Evolutionary conservation across 371 early-diverging fungal genomes (phyloP).

Genomic region (Mucor mucedo): DNA sequence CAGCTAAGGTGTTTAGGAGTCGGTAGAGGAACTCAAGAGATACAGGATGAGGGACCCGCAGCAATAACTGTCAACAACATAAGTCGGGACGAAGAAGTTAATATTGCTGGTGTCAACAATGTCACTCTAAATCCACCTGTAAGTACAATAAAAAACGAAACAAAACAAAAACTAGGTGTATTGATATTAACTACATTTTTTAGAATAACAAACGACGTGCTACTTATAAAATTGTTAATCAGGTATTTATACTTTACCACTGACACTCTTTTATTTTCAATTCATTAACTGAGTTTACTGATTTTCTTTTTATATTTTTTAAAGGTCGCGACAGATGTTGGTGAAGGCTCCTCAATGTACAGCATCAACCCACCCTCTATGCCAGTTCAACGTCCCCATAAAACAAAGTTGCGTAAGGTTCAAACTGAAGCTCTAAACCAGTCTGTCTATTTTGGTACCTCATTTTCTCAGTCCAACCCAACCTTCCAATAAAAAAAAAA

Average conservation of each 20-base stretch:
- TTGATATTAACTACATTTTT: conserved; percentile 2
- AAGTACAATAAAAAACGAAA: conserved; percentile 3
- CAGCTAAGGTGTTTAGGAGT: conserved; percentile 13
- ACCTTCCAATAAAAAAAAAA: too few species aligned
- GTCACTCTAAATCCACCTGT: not conserved
- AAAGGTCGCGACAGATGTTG: conserved; percentile 15
- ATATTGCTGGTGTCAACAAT: conserved; percentile 1
- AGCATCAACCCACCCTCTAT: conserved; percentile 17
- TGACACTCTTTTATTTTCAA: conserved; percentile 6
- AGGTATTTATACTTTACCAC: conserved; percentile 2
- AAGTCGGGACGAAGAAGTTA: conserved; percentile 9
- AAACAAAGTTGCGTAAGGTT: conserved; percentile 20
- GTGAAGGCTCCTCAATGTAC: conserved; percentile 14
- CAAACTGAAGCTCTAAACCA: conserved; percentile 21
- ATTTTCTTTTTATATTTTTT: conserved; percentile 7
- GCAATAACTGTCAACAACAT: conserved; percentile 11
- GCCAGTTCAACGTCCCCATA: conserved; percentile 20
- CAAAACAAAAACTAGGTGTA: not conserved
- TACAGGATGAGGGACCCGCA: conserved; percentile 8
- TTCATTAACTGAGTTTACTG: conserved; percentile 10
- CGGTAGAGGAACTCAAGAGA: conserved; percentile 14
- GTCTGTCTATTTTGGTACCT: conserved; percentile 16
- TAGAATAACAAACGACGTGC: conserved; percentile 1
- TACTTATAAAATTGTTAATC: not conserved
- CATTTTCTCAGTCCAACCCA: conserved; percentile 18